These are phyloP conservation scores for Cryptococcus sp. DNA, from an alignment of 1,284 basidiomycete genomes.

Conservation along the genomic window DNA sequence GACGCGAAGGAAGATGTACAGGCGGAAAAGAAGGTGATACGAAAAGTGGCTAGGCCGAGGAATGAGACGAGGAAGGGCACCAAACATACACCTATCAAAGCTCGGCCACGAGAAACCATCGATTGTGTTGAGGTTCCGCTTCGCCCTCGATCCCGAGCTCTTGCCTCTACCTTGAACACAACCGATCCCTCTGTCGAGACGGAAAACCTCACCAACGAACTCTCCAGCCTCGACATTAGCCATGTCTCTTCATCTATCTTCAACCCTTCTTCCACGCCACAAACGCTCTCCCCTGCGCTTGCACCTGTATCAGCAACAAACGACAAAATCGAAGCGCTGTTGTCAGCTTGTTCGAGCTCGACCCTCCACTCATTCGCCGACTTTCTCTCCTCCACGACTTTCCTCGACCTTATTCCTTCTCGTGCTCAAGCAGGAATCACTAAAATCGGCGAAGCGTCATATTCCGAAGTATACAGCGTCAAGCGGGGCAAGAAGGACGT, in stretches of 20 bases:
- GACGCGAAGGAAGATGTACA: background rate
- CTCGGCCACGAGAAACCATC: conserved; percentile 1
- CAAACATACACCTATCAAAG: background rate
- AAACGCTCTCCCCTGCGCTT: background rate
- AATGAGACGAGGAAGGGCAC: background rate
- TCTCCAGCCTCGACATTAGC: background rate
- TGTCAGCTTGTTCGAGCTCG: conserved; percentile 1
- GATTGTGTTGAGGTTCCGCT: conserved; percentile 13
- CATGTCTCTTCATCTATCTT: too few species aligned
- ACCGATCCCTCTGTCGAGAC: too few species aligned
- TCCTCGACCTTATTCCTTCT: conserved; percentile 1
- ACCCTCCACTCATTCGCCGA: conserved; percentile 6
- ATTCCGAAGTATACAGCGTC: conserved; percentile 92
- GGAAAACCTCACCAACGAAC: background rate
- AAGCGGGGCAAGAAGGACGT: conserved; percentile 41
- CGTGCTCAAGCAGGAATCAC: background rate
- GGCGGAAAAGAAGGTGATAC: background rate
- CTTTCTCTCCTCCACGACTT: conserved; percentile 4
- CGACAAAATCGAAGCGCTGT: background rate
- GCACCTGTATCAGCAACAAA: background rate
- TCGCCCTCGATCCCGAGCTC: background rate
- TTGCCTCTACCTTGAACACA: too few species aligned
- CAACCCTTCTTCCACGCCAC: background rate
- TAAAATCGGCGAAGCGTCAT: conserved; percentile 95
- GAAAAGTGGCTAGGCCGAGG: background rate